Percentiles rank a stretch among this genome's conserved stretches.
phyloP scores from a whole-genome alignment of 2,329 filamentous ascomycete genomes.

The Cryphonectria parasitica region DNA sequence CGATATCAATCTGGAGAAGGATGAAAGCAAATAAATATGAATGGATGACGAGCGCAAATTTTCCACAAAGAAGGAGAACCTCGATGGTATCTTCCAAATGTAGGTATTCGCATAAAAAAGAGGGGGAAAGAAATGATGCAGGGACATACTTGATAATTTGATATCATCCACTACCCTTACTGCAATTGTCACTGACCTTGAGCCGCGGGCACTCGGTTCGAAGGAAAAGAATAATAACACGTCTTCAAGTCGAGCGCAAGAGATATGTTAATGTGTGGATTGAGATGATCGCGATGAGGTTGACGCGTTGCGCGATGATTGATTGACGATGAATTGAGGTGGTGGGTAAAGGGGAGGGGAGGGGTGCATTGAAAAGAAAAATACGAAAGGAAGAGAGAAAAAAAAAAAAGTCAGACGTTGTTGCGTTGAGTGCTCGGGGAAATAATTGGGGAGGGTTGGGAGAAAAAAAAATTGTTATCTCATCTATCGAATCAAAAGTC shows the following conservation, averaged over 20 bases:
- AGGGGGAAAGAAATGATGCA: not conserved
- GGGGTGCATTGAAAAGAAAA: not conserved
- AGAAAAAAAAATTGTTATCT: constrained; percentile 15
- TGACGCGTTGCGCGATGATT: not conserved
- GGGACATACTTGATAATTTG: not conserved
- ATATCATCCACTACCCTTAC: not conserved
- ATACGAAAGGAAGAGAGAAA: not conserved
- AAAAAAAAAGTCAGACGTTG: not conserved
- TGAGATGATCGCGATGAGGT: not conserved
- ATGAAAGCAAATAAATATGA: too few relatives aligned
- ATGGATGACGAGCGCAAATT: not conserved
- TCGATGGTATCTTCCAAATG: not conserved
- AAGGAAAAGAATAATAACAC: not conserved
- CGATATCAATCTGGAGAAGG: not conserved
- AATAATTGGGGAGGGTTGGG: constrained; percentile 18
- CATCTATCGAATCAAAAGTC: constrained; percentile 5
- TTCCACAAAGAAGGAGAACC: not conserved
- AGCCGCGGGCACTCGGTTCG: not conserved
- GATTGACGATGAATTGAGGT: not conserved
- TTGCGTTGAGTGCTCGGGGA: constrained; percentile 9
- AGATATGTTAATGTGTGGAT: not conserved
- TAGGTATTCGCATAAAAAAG: not conserved
- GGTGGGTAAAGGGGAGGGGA: not conserved
- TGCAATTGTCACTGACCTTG: not conserved
- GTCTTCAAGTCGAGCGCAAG: not conserved